Evolutionary conservation across 495 filamentous ascomycete species (phyloP).

Genomic region (Friedmanniomyces simplex): DNA sequence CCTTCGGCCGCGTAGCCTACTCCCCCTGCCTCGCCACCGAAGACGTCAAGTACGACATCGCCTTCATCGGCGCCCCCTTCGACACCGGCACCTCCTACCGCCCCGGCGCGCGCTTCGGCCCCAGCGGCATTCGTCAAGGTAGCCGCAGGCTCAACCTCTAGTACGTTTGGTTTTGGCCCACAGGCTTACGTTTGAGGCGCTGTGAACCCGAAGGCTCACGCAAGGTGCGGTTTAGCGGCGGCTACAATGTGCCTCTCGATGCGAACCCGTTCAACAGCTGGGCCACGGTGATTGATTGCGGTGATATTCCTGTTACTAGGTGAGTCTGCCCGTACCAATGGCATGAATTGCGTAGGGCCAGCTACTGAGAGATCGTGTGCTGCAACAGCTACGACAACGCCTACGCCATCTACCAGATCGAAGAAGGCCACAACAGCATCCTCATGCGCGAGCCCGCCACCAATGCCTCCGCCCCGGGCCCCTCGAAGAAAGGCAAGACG

Average conservation of each 20-base stretch:
- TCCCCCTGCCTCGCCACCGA: constrained; percentile 66
- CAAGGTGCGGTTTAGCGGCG: constrained; percentile 45
- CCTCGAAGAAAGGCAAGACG: constrained; percentile 46
- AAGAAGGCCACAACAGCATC: constrained; percentile 36
- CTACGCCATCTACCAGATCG: constrained; percentile 35
- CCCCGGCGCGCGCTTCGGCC: constrained; percentile 76
- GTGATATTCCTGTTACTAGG: constrained; percentile 38
- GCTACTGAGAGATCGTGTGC: neutral
- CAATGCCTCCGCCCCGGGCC: constrained; percentile 40
- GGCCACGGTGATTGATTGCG: constrained; percentile 36
- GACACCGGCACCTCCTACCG: constrained; percentile 65
- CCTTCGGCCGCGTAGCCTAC: constrained; percentile 70
- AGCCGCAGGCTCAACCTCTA: constrained; percentile 59
- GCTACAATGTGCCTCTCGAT: constrained; percentile 47
- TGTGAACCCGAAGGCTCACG: constrained; percentile 38
- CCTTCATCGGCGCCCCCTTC: constrained; percentile 46
- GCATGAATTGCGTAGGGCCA: neutral
- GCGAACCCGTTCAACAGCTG: constrained; percentile 37
- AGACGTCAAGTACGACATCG: constrained; percentile 34
- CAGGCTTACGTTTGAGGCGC: constrained; percentile 19
- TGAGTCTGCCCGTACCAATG: constrained; percentile 26
- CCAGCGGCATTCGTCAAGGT: constrained; percentile 70
- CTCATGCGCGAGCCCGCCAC: constrained; percentile 35
- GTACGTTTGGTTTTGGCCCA: constrained; percentile 38
- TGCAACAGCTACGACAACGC: constrained; percentile 34